Conservation (phyloP, 2,329 filamentous ascomycete genomes). For the Microsporum ferrugineum region DNA sequence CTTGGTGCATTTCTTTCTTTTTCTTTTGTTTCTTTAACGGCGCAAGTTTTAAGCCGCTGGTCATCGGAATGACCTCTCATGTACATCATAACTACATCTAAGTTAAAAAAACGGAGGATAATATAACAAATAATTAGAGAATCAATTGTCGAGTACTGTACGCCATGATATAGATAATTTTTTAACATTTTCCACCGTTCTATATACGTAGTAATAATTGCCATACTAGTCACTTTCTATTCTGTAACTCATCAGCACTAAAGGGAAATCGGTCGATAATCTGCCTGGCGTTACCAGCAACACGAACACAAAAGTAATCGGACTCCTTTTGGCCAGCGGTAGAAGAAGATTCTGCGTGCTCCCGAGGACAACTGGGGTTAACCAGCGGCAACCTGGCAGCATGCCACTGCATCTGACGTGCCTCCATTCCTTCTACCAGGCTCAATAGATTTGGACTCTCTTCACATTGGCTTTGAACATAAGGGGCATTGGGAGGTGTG, state of each 20-base stretch:
- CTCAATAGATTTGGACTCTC: conserved; percentile 27
- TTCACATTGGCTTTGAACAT: conserved; percentile 19
- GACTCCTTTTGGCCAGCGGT: conserved; percentile 6
- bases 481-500: conserved; percentile 17
- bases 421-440: conserved; percentile 32
- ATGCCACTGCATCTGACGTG: conserved; percentile 35
- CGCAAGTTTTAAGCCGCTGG: too few relatives aligned
- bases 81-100: background rate
- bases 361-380: background rate
- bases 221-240: background rate
- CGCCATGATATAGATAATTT: too few relatives aligned
- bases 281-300: conserved; percentile 18
- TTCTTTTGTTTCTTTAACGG: too few relatives aligned
- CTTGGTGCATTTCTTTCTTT: too few relatives aligned
- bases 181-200: too few relatives aligned
- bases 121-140: background rate
- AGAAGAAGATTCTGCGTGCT: background rate
- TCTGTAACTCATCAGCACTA: conserved; percentile 1
- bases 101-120: background rate
- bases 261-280: conserved; percentile 18
- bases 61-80: background rate
- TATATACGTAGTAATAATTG: background rate
- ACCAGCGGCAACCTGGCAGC: conserved; percentile 3
- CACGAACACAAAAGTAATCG: conserved; percentile 18
- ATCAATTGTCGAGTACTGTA: background rate